Evolutionary conservation across 331 rosid genomes (phyloP).

Genomic region (Quercus phellos): DNA sequence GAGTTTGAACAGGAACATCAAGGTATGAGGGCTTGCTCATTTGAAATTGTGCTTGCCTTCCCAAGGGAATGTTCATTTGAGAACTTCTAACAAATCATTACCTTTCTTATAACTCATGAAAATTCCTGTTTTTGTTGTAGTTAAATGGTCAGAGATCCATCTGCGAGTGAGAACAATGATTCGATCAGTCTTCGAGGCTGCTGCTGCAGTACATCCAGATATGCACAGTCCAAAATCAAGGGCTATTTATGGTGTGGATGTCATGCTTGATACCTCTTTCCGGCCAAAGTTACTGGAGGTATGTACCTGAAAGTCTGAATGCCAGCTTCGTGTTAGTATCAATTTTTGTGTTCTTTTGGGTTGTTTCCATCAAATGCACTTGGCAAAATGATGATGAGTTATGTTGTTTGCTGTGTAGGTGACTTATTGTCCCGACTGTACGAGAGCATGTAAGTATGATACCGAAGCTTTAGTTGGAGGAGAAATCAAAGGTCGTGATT

Average conservation of each 20-base stretch:
- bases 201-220: constrained; percentile 76
- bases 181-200: constrained; percentile 79
- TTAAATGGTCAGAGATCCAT: constrained; percentile 82
- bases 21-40: constrained; percentile 41
- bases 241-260: constrained; percentile 92
- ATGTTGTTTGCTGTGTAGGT: constrained; percentile 45
- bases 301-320: constrained; percentile 16
- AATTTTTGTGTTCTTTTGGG: not conserved
- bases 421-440: constrained; percentile 94
- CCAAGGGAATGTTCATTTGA: not conserved
- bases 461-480: constrained; percentile 52
- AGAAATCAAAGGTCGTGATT: constrained; percentile 45
- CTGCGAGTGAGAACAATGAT: constrained; percentile 63
- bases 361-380: not conserved
- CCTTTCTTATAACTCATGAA: constrained; percentile 1
- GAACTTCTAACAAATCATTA: not conserved
- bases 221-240: constrained; percentile 76
- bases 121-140: constrained; percentile 34
- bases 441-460: constrained; percentile 85
- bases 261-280: constrained; percentile 76
- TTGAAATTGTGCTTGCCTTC: constrained; percentile 1
- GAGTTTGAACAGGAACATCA: constrained; percentile 91
- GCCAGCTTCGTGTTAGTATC: not conserved
- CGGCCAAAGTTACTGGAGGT: constrained; percentile 91
- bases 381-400: not conserved